Conservation (phyloP, 805 yeast genomes). For the Schwanniomyces polymorphus region DNA sequence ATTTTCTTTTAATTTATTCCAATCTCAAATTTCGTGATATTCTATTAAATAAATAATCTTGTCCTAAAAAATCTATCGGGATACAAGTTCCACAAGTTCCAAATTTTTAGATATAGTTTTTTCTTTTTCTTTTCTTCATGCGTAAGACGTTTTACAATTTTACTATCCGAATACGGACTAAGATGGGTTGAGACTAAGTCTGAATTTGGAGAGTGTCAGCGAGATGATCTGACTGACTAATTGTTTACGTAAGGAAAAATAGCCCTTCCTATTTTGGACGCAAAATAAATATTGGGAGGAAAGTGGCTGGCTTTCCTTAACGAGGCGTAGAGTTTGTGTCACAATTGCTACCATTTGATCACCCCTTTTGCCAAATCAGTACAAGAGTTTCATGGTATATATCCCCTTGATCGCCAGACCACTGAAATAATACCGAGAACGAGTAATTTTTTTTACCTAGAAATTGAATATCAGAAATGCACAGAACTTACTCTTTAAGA, state of each 20-base stretch:
- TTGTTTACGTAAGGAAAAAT: not conserved
- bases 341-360: slow-evolving; percentile 5
- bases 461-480: slow-evolving; percentile 45
- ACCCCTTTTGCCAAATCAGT: slow-evolving; percentile 5
- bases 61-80: not conserved
- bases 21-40: not conserved
- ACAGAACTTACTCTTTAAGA: slow-evolving; percentile 83
- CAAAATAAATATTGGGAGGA: not conserved
- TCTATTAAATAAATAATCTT: not conserved
- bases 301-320: slow-evolving; percentile 4
- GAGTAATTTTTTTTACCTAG: not conserved
- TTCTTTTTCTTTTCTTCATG: not conserved
- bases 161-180: not conserved
- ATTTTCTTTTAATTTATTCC: not conserved
- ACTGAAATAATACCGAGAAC: slow-evolving; percentile 1
- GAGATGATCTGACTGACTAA: not conserved
- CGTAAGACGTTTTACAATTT: not conserved
- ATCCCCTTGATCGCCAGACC: slow-evolving; percentile 6
- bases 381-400: not conserved
- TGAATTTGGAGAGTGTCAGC: not conserved
- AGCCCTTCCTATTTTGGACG: slow-evolving; percentile 3
- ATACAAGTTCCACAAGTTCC: not conserved
- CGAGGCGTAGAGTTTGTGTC: slow-evolving; percentile 2
- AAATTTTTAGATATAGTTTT: no score
- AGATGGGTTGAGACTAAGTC: not conserved